Evolutionary conservation across 129 eudicot species (phyloP).

Genomic region (Saussurea involucrata): DNA sequence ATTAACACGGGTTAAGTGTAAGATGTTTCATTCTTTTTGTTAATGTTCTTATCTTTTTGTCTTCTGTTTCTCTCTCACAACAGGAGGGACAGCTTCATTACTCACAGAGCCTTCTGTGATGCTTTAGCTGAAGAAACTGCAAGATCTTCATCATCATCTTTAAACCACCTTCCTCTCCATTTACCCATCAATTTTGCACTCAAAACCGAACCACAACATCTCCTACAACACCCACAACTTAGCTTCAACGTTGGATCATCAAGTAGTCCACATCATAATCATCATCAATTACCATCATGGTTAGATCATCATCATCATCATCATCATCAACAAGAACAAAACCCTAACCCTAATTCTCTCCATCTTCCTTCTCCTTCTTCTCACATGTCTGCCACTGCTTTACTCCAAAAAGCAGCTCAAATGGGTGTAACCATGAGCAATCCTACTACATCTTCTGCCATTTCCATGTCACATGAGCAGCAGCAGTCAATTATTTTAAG

Average conservation of each 20-base stretch:
- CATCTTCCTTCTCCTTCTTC: conserved; percentile 33
- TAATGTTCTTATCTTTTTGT: conserved; percentile 19
- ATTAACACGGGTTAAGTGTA: neutral
- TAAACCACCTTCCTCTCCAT: conserved; percentile 32
- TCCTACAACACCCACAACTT: conserved; percentile 33
- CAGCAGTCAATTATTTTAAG: conserved; percentile 25
- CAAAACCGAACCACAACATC: conserved; percentile 45
- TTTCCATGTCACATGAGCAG: conserved; percentile 5
- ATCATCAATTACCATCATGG: conserved; percentile 35
- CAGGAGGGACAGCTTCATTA: conserved; percentile 85
- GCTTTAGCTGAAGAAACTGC: conserved; percentile 69
- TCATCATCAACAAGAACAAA: conserved; percentile 14
- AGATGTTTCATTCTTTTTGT: neutral
- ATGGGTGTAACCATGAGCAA: conserved; percentile 72
- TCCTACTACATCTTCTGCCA: conserved; percentile 3
- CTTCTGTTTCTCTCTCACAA: neutral
- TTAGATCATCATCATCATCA: conserved; percentile 15
- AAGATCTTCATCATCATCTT: conserved; percentile 29
- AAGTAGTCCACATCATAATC: conserved; percentile 26
- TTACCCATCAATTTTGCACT: conserved; percentile 32
- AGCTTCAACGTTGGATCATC: conserved; percentile 30
- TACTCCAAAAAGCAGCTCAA: conserved; percentile 73
- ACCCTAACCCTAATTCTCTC: conserved; percentile 17
- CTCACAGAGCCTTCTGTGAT: conserved; percentile 79
- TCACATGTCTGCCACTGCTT: conserved; percentile 75